Evolutionary conservation across 495 filamentous ascomycete species (phyloP).

Genomic region (Podospora pseudocomata): DNA sequence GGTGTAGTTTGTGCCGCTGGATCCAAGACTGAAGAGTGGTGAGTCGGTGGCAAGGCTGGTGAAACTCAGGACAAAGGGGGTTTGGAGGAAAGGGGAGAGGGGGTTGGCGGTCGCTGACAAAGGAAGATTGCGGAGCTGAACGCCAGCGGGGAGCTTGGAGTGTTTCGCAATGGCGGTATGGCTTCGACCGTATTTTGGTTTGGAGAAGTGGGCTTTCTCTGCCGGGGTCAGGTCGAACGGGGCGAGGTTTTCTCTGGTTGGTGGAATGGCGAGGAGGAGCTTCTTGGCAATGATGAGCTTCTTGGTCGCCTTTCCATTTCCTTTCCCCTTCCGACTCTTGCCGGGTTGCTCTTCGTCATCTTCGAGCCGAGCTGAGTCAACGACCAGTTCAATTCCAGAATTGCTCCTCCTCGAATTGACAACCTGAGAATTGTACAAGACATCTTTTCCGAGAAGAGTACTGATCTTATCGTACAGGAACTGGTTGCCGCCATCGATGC

Average conservation of each 20-base stretch:
- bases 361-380: slow-evolving; percentile 17
- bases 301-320: neutral
- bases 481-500: slow-evolving; percentile 34
- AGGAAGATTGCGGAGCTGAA: slow-evolving; percentile 16
- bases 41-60: slow-evolving; percentile 1
- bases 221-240: slow-evolving; percentile 33
- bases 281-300: slow-evolving; percentile 33
- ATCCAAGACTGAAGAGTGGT: slow-evolving; percentile 10
- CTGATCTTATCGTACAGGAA: slow-evolving; percentile 35
- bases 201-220: slow-evolving; percentile 31
- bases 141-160: slow-evolving; percentile 9
- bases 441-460: slow-evolving; percentile 27
- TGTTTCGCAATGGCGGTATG: slow-evolving; percentile 34
- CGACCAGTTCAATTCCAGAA: slow-evolving; percentile 25
- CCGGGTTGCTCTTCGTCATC: neutral
- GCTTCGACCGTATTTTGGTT: slow-evolving; percentile 31
- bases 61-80: slow-evolving; percentile 10
- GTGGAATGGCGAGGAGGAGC: slow-evolving; percentile 38
- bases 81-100: slow-evolving; percentile 8
- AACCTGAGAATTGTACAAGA: slow-evolving; percentile 34
- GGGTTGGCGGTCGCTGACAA: slow-evolving; percentile 7
- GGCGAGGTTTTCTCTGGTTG: slow-evolving; percentile 29
- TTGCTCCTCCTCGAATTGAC: slow-evolving; percentile 22
- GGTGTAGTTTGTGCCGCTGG: slow-evolving; percentile 12
- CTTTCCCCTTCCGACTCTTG: neutral